Evolutionary conservation across 331 rosid genomes (phyloP).

Genomic region (Telfairia occidentalis): DNA sequence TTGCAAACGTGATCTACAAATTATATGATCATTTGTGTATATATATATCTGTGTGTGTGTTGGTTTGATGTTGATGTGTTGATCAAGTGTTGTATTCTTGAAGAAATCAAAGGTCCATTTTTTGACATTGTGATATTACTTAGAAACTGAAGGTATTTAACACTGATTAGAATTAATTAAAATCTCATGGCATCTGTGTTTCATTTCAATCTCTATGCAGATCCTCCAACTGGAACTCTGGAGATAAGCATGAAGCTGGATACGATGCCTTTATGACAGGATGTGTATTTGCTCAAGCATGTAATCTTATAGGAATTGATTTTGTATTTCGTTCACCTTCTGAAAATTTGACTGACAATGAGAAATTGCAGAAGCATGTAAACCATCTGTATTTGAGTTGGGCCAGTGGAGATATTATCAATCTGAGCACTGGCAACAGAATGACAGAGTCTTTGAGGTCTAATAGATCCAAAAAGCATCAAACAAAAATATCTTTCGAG

Average conservation of each 20-base stretch:
- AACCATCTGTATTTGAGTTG: slow-evolving; percentile 78
- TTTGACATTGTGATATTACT: neutral
- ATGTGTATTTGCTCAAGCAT: slow-evolving; percentile 76
- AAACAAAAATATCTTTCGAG: slow-evolving; percentile 35
- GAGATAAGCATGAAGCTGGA: slow-evolving; percentile 94
- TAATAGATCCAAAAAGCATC: slow-evolving; percentile 25
- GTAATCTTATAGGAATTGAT: slow-evolving; percentile 61
- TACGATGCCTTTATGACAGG: slow-evolving; percentile 99
- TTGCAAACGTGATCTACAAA: neutral
- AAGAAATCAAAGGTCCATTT: neutral
- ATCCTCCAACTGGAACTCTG: slow-evolving; percentile 83
- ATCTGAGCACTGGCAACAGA: slow-evolving; percentile 52
- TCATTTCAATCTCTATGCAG: slow-evolving; percentile 36
- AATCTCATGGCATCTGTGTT: slow-evolving; percentile 4
- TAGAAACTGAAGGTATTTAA: neutral
- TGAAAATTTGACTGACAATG: slow-evolving; percentile 42
- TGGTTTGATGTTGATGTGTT: neutral
- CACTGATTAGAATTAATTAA: neutral
- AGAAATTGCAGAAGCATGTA: slow-evolving; percentile 46
- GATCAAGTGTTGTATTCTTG: neutral
- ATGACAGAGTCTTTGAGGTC: slow-evolving; percentile 24
- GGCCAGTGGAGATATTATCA: slow-evolving; percentile 62
- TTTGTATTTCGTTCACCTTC: slow-evolving; percentile 30
- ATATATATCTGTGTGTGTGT: no score
- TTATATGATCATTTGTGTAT: neutral